Conservation (phyloP, 768 basidiomycete genomes). For the Lactarius tabidus region DNA sequence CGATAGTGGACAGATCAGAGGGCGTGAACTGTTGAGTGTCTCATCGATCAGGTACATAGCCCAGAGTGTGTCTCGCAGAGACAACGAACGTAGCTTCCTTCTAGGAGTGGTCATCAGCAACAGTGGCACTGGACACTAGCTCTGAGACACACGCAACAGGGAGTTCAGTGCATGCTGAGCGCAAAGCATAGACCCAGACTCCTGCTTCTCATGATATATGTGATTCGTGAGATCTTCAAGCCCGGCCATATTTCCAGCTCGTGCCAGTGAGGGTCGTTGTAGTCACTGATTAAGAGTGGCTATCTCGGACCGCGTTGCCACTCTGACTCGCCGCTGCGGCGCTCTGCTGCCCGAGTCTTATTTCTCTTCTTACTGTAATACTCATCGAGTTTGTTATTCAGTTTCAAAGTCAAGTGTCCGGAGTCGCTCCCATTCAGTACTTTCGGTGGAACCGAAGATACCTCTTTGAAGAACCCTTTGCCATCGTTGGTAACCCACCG, state of each 20-base stretch:
- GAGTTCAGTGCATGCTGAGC: conserved; percentile 85
- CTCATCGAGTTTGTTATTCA: background rate
- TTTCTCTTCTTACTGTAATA: background rate
- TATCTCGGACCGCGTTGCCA: conserved; percentile 11
- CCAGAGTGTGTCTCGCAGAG: background rate
- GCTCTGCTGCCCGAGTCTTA: background rate
- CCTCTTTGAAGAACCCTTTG: background rate
- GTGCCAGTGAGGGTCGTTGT: background rate
- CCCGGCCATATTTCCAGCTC: conserved; percentile 47
- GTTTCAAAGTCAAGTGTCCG: conserved; percentile 4
- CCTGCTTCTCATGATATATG: conserved; percentile 79
- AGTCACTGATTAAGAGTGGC: conserved; percentile 5
- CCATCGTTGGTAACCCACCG: conserved; percentile 8
- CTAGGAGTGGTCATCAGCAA: conserved; percentile 30
- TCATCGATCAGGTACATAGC: conserved; percentile 22
- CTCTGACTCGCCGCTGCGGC: background rate
- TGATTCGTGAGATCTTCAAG: conserved; percentile 49
- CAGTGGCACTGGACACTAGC: conserved; percentile 9
- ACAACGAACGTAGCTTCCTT: conserved; percentile 46
- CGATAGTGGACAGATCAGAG: conserved; percentile 74
- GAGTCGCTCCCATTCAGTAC: conserved; percentile 3
- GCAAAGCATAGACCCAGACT: conserved; percentile 77
- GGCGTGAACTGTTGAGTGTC: conserved; percentile 57
- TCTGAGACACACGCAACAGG: conserved; percentile 60
- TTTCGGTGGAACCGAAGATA: background rate